Base-by-base conservation (phyloP, 345 rosid genomes). In the Acer yangbiense region DNA sequence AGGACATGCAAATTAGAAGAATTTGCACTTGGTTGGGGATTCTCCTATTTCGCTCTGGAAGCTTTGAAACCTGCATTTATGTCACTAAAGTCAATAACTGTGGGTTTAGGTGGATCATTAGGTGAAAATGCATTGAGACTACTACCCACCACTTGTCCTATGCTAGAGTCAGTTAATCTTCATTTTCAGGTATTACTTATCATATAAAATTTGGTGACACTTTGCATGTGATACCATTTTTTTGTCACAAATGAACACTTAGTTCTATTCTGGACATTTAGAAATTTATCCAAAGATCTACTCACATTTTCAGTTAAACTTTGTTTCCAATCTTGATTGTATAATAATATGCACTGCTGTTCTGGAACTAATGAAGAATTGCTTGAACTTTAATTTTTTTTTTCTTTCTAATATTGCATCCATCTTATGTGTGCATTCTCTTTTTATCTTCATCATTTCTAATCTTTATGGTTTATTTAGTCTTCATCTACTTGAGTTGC, bases 21-120 rank as follows among this genome's bases (percentile, higher is more conserved):
- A 76, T 84, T 92, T 83, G 82, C 87, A 29, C 74, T 92, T 11
- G 97, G 97, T 61, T 94, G 97, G 98, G 95, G 98, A 3, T 85
- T 92, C 77, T 78, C 91, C 76, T 85, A 72, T 57, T 77, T 83
- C 71, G 83, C 89, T 25, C 77, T 94, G 11, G 88, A 77, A 86
- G 77, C 81, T 83, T 72, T 94, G 78, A 86, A 82, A 79, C 95
- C 93, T 83, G 93, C 89, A 78, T 69, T 87, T 72, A 66, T 62
- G 29, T 82, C 81, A 41, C 79, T 92, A 66, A 86, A 83, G 80
- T 76, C 82, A 72, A 69, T 92, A 77, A 82, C 87, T 69, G 82
- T 90, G 69, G 94, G 98, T 63, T 82, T 94, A 79, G 98, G 98
- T 74, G 98, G 90, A 79, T 84, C 93, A 43, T 79, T 90, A 17